Conservation (phyloP, 1,284 basidiomycete genomes). For the Puccinia brachypodii region DNA sequence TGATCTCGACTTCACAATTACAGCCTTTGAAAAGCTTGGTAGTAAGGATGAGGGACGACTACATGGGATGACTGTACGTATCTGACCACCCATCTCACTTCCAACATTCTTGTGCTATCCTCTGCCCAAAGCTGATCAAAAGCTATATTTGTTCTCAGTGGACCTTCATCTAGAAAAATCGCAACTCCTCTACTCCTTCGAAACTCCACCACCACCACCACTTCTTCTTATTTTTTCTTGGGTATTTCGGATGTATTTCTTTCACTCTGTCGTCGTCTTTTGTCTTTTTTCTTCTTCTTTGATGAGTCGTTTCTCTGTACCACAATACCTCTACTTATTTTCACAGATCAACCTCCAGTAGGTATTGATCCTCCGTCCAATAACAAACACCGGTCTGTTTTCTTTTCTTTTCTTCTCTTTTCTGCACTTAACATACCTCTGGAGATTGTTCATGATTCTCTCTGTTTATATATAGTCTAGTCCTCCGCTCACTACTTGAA, state of each 20-base stretch:
- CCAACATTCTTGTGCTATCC: neutral
- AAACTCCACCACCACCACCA: neutral
- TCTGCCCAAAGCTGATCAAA: neutral
- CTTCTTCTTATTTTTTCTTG: neutral
- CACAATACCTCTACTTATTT: neutral
- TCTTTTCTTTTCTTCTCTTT: too few relatives aligned
- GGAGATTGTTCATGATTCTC: neutral
- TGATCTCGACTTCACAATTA: slow-evolving; percentile 63
- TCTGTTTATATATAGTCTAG: neutral
- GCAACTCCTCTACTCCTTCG: neutral
- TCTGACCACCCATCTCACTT: neutral
- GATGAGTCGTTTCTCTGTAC: neutral
- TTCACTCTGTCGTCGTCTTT: neutral
- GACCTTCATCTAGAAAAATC: slow-evolving; percentile 4
- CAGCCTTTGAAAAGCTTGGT: slow-evolving; percentile 62
- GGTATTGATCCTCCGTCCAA: too few relatives aligned
- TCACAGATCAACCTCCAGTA: neutral
- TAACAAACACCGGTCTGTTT: slow-evolving; percentile 2
- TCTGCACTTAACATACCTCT: neutral
- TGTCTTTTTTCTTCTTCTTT: too few relatives aligned
- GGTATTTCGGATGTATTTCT: neutral
- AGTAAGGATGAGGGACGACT: slow-evolving; percentile 62
- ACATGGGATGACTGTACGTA: slow-evolving; percentile 56
- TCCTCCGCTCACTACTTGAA: too few relatives aligned
- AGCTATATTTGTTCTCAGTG: neutral